Evolutionary conservation across 2,329 filamentous ascomycete genomes (phyloP), one percentile per base, ranked within the genome.

Genomic region (Byssoonygena ceratinophila): DNA sequence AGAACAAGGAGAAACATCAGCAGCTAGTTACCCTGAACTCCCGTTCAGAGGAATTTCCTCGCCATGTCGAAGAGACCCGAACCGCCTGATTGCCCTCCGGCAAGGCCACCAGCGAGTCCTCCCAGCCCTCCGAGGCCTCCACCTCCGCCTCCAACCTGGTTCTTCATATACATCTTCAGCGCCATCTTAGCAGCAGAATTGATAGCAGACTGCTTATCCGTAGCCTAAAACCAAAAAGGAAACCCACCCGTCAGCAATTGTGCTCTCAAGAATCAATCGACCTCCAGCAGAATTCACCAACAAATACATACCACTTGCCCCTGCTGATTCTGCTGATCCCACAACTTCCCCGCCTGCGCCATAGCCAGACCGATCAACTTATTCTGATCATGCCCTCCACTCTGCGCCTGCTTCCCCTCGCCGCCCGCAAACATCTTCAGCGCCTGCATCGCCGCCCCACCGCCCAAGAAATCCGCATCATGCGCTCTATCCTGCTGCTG

Each of bases 151-250:
- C 75, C 71, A 57, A 75, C 68, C 18, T 88, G 77, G 60, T 78
- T 81, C 79, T 94, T 90, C 74, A 94, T 72, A 69, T 90, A 95
- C 80, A 95, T 85, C 78, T 94, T 89, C 61, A 95, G 69, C 2
- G 89, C 90, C 78, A 87, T 84, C 76, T 94, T 83, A 1, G 82
- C 89, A 2, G 90, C 90, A 67, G 82, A 75, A 65, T 85, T 81
- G 44, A 96, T 74, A 46, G 82, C 87, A 45, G 81, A 82, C 70
- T 95, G 81, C 78, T 95, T 95, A 70, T 80, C 85, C 4, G 84
- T 79, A 23, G 77, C 57, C 68, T 71, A 52, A n/a, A n/a, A n/a
- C 14, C 16, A 52, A 1, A n/a, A 29, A n/a, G n/a, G n/a, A 14
- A 20, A 11, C 14, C 3, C 7, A 22, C 1, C 2, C 27, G 18